Evolutionary conservation across 2,329 filamentous ascomycete species (phyloP).

Genomic region (Shiraia sp.): DNA sequence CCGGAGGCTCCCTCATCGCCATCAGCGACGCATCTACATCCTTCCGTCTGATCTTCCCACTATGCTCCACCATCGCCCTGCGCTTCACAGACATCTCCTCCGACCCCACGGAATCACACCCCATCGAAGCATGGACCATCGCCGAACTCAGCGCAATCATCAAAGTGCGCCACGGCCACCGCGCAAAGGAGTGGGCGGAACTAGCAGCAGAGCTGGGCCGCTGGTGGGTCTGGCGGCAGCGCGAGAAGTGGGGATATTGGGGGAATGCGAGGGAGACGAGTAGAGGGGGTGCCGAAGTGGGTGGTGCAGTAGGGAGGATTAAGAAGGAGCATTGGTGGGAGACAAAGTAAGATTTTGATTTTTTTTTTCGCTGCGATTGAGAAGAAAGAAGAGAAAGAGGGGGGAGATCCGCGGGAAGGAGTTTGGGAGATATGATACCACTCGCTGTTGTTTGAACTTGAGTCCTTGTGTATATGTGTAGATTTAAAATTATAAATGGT

Average conservation of each 20-base stretch:
- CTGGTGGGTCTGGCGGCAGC: constrained; percentile 23
- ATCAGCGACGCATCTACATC: constrained; percentile 18
- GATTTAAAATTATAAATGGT: too few relatives aligned
- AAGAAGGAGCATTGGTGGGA: constrained; percentile 25
- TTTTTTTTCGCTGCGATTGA: too few relatives aligned
- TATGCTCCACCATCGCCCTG: constrained; percentile 17
- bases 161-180: constrained; percentile 13
- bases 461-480: too few relatives aligned
- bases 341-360: constrained; percentile 2
- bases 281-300: constrained; percentile 13
- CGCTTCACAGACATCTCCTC: constrained; percentile 15
- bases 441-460: too few relatives aligned
- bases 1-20: constrained; percentile 17
- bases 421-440: too few relatives aligned
- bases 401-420: too few relatives aligned
- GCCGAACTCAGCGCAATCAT: constrained; percentile 13
- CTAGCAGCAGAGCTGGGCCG: constrained; percentile 17
- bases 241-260: constrained; percentile 20
- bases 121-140: constrained; percentile 18
- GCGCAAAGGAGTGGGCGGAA: constrained; percentile 13
- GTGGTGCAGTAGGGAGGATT: constrained; percentile 11
- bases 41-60: constrained; percentile 15
- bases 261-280: constrained; percentile 14
- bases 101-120: constrained; percentile 13
- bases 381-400: too few relatives aligned